Base-by-base conservation (phyloP, 2,329 filamentous ascomycete genomes). In the Alternaria triticimaculans region DNA sequence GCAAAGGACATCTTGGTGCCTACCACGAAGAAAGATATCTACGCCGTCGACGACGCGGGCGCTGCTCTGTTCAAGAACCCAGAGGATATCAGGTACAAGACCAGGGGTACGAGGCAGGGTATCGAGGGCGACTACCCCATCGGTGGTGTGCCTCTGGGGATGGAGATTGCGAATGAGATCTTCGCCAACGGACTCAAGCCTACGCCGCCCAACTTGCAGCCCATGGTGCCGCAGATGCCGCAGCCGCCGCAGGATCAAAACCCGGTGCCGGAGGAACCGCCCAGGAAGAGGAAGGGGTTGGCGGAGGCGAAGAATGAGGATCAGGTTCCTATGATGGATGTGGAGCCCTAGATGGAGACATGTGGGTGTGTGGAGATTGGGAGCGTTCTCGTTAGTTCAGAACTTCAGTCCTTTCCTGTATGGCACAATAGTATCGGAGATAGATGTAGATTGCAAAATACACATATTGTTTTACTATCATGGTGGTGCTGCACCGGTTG, bases 1-100 rank as follows among this genome's bases (percentile, higher is more conserved):
- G 60, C 69, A 4, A 60, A 64, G 25, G 70, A 73, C 23, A 66
- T 70, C 8, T 12, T 70, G 15, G 53, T 70, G 10, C 67, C 65
- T 7, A 67, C 67, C 2, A 57, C 53, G 3, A 65, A 53, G 15
- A 55, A 60, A 30, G 55, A 67, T 20, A 55, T 69, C 0, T 69
- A 69, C 18, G 63, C 62, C 4, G 51, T 59, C 11, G 65, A 69
- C 25, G 26, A 33, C 2, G 60, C 62, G 9, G 67, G 67, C 7
- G 63, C 63, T 3, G 63, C 57, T 5, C 18, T 63, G 37, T 69
- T 67, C 37, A 53, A 67, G 60, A 63, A 65, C 21, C 37, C 61
- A 3, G 56, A 67, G 18, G 64, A 68, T 21, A 50, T 68, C 4
- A n/a, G 49, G 21, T 68, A 68, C 44, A 45, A 43, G 15, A 67